Evolutionary conservation across 371 early-diverging fungal genomes (phyloP), one percentile per base, ranked within the genome.

Genomic region (Sporodiniella umbellata): DNA sequence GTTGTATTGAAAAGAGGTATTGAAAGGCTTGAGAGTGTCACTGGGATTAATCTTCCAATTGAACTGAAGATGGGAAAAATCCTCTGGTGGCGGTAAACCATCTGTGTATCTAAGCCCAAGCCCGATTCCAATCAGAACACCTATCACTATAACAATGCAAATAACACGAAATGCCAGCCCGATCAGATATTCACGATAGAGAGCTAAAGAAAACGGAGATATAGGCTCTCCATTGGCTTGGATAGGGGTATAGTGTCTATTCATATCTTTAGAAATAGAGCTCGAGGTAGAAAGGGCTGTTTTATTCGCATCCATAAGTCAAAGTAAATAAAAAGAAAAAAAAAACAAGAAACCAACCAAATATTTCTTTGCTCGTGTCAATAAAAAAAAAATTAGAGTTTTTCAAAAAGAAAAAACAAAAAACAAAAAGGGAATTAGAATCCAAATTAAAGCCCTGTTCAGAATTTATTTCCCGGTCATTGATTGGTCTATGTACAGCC

Each of bases 41-140:
- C 68, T 39, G 10, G 88, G 87, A 39, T 83, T 64, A 17, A 72
- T 59, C 11, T 62, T 64, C 86, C 87, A 87, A 56, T 79, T 62
- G 56, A 87, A 86, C 17, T 31, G 31, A 14, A 75, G 48, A 10
- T 66, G 15, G 0, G 64, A 61, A 40, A 62, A 70, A 48, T 70
- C 69, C 23, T 63, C 71, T 10, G 55, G 10, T 8, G 33, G 42
- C 0, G 75, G 75, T 23, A 75, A 24, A 8, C 48, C 57, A n/a
- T 68, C 66, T 4, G 71, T 71, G 49, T 75, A 75, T 21, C 39
- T 49, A 6, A 71, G 49, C 7, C 75, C 75, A 11, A 75, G 53
- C 8, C 75, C 75, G 33, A 75, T 31, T 1, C 47, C 75, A 42
- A 71, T 64, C 7, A 75, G 47, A 1, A 75, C 62, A 18, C 45